Evolutionary conservation across 2,329 filamentous ascomycete species (phyloP).

Genomic region (Colletotrichum camelliae): DNA sequence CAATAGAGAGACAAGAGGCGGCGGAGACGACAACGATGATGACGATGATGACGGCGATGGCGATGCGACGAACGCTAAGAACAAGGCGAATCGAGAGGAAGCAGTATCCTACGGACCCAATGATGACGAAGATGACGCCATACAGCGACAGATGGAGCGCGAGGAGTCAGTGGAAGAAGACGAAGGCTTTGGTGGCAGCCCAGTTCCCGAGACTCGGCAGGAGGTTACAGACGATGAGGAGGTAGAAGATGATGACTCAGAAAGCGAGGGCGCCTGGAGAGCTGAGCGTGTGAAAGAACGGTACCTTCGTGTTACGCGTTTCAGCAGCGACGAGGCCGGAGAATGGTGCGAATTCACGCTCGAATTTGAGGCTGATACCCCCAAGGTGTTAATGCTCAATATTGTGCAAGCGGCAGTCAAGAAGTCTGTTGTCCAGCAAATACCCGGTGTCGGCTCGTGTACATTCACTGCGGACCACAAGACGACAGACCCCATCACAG

Average conservation of each 20-base stretch:
- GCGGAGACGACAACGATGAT: conserved; percentile 64
- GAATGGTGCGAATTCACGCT: conserved; percentile 82
- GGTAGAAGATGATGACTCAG: conserved; percentile 42
- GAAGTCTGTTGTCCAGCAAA: conserved; percentile 85
- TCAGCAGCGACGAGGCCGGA: conserved; percentile 81
- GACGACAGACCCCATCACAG: conserved; percentile 49
- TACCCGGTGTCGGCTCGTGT: conserved; percentile 77
- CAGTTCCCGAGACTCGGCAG: conserved; percentile 35
- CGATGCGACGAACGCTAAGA: conserved; percentile 77
- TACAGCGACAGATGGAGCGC: conserved; percentile 67
- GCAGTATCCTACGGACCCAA: conserved; percentile 90
- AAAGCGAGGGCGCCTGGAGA: conserved; percentile 45
- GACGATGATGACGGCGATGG: conserved; percentile 80
- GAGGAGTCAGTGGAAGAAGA: conserved; percentile 59
- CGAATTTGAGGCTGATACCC: conserved; percentile 78
- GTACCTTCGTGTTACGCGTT: conserved; percentile 72
- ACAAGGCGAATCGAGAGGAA: conserved; percentile 77
- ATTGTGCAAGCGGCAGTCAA: conserved; percentile 83
- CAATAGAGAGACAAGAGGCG: conserved; percentile 42
- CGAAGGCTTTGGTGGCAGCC: conserved; percentile 57
- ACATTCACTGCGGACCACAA: conserved; percentile 68
- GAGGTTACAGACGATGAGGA: conserved; percentile 38
- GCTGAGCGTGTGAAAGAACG: conserved; percentile 69
- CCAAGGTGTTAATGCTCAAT: conserved; percentile 92
- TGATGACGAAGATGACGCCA: conserved; percentile 86